Evolutionary conservation across 2,329 filamentous ascomycete genomes (phyloP), one percentile per base, ranked within the genome.

Genomic region (Alternaria conjuncta): DNA sequence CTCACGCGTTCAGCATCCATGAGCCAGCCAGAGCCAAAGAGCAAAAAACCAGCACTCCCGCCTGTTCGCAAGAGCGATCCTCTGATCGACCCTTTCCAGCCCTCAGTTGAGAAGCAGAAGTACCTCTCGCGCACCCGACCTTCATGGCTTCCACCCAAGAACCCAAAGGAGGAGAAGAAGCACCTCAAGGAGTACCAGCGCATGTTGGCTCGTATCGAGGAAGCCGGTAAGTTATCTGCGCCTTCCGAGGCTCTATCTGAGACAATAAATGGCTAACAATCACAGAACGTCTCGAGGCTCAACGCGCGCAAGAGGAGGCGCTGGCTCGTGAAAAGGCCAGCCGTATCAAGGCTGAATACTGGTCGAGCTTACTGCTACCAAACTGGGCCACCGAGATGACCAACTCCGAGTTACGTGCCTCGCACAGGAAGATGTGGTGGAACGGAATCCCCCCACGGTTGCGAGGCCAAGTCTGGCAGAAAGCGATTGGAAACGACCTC

Each of bases 131-230:
- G 93, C 18, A 96, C 74, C 2, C 86, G 92, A 41, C 92, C 92
- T 0, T 94, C 91, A 1, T 96, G 93, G 93, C 83, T 96, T 3
- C 92, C 93, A 1, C 92, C 92, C 1, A 96, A 96, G 81, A 90
- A 96, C 69, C 94, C 93, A 2, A 92, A 92, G 57, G 96, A 99
- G 79, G 96, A 99, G 82, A 92, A 88, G 77, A 90, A 90, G 70
- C 96, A 99, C 79, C 78, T 99, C 69, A 94, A 88, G 74, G 89
- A 96, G 77, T 96, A 94, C 76, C 90, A 94, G 80, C 89, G 86
- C 78, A 94, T 96, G 91, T 92, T 95, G 90, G 72, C 87, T 82
- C 67, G 85, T 47, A 85, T 87, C 26, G 82, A 86, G 44, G 87
- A 89, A 80, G 83, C 85, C 60, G 84, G 85, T 85, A 78, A 70